Percentiles rank a stretch among this genome's conserved stretches.
Conservation (phyloP, 192 early-diverging fungal genomes). For the Kickxella alabastrina region DNA sequence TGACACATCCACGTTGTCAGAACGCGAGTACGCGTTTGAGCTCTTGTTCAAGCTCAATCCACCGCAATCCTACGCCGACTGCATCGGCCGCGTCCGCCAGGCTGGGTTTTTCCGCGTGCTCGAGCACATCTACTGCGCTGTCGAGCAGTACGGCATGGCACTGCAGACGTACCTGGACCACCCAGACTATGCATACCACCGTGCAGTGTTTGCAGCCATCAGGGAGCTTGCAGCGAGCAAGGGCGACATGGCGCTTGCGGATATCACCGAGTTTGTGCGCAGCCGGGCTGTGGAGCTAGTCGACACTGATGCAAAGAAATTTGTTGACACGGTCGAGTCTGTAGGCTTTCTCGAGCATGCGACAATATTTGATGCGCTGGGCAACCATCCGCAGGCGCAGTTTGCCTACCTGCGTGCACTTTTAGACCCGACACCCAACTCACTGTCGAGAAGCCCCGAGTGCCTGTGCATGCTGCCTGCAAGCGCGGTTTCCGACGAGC, state of each 20-base stretch:
- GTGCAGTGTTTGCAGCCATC: constrained; percentile 31
- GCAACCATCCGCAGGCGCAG: constrained; percentile 17
- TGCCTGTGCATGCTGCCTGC: background rate
- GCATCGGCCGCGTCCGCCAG: constrained; percentile 23
- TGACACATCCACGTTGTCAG: constrained; percentile 26
- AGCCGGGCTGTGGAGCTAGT: constrained; percentile 16
- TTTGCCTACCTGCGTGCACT: constrained; percentile 37
- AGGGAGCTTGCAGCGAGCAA: constrained; percentile 14
- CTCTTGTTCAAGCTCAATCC: constrained; percentile 41
- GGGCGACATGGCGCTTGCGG: constrained; percentile 6
- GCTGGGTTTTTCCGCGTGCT: constrained; percentile 48
- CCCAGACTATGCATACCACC: constrained; percentile 30
- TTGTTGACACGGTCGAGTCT: constrained; percentile 22
- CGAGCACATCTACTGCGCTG: constrained; percentile 28
- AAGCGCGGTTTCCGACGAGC: constrained; percentile 13
- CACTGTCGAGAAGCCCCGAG: constrained; percentile 8
- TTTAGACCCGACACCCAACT: constrained; percentile 28
- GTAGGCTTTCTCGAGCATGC: constrained; percentile 19
- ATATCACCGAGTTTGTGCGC: constrained; percentile 15
- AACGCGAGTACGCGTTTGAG: constrained; percentile 47
- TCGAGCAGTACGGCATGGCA: constrained; percentile 29
- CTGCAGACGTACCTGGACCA: constrained; percentile 43
- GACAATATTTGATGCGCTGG: constrained; percentile 12
- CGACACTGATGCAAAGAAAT: constrained; percentile 31
- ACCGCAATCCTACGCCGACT: constrained; percentile 25